phyloP scores from a whole-genome alignment of 179 eudicot species.

The Beta corolliflora region DNA sequence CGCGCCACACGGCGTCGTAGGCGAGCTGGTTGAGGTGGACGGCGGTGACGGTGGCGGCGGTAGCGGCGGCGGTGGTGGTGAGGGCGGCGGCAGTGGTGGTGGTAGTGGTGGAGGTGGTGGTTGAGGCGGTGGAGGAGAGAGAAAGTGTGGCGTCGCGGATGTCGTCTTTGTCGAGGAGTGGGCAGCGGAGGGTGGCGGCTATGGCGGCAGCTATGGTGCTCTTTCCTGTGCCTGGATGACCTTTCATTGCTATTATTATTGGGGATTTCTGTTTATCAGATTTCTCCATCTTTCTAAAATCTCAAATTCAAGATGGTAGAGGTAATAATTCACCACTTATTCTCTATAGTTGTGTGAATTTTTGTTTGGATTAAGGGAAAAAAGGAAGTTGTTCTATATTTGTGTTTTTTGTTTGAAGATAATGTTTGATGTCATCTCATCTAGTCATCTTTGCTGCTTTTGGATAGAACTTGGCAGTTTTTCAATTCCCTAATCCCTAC shows the following conservation, averaged over 20 bases:
- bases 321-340: background rate
- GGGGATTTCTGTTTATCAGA: background rate
- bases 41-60: slow-evolving; percentile 28
- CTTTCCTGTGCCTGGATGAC: slow-evolving; percentile 90
- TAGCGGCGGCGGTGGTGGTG: slow-evolving; percentile 54
- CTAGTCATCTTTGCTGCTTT: background rate
- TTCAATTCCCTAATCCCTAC: background rate
- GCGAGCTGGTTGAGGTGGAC: slow-evolving; percentile 47
- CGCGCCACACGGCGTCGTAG: slow-evolving; percentile 43
- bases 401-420: too few relatives aligned
- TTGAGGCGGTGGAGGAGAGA: slow-evolving; percentile 40
- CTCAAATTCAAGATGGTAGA: background rate
- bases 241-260: slow-evolving; percentile 70
- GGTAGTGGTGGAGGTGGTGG: slow-evolving; percentile 53
- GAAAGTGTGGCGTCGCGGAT: slow-evolving; percentile 51
- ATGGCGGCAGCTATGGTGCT: slow-evolving; percentile 61
- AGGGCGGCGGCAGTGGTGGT: slow-evolving; percentile 41
- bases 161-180: slow-evolving; percentile 82
- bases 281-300: background rate
- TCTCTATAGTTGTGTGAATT: too few relatives aligned
- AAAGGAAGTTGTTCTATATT: too few relatives aligned
- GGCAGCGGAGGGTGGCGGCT: slow-evolving; percentile 51
- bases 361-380: too few relatives aligned
- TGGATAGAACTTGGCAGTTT: background rate
- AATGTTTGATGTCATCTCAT: too few relatives aligned